Percentiles rank a stretch among this genome's conserved stretches.
Conservation (phyloP, 176 grass and related monocot genomes). For the Tillandsia leiboldiana region DNA sequence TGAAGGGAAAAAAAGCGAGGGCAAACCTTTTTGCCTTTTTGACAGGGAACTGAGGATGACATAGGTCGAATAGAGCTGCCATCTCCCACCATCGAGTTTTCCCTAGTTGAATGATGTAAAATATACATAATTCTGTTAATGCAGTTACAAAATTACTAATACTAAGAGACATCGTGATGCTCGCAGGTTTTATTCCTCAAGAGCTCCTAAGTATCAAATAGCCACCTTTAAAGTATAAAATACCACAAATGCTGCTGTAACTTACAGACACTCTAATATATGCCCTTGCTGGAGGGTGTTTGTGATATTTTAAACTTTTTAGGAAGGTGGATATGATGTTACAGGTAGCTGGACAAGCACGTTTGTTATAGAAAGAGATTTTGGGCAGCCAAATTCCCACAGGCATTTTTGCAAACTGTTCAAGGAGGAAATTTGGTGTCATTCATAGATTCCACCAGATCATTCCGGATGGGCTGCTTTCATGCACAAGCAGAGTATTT, state of each 20-base stretch:
- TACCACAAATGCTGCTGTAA: too few relatives aligned
- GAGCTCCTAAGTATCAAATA: too few relatives aligned
- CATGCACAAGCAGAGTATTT: background rate
- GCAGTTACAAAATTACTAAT: background rate
- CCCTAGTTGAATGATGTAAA: conserved; percentile 2
- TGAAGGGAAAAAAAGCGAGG: background rate
- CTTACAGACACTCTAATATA: too few relatives aligned
- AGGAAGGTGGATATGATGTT: too few relatives aligned
- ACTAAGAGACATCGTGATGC: background rate
- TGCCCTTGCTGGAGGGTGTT: too few relatives aligned
- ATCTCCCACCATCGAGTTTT: conserved; percentile 4
- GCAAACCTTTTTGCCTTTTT: conserved; percentile 37
- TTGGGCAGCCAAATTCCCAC: too few relatives aligned
- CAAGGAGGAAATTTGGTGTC: background rate
- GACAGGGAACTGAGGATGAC: conserved; percentile 35
- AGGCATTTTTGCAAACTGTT: background rate
- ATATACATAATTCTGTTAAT: conserved; percentile 5
- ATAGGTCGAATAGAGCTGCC: background rate
- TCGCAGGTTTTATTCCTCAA: too few relatives aligned
- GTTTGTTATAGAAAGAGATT: too few relatives aligned
- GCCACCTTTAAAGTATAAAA: too few relatives aligned
- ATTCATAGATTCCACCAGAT: background rate
- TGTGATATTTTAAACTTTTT: too few relatives aligned
- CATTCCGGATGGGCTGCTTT: background rate
- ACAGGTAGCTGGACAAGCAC: too few relatives aligned